These are phyloP conservation scores for Colletotrichum lini DNA, from an alignment of 2,329 filamentous ascomycete species.

Conservation along the genomic window DNA sequence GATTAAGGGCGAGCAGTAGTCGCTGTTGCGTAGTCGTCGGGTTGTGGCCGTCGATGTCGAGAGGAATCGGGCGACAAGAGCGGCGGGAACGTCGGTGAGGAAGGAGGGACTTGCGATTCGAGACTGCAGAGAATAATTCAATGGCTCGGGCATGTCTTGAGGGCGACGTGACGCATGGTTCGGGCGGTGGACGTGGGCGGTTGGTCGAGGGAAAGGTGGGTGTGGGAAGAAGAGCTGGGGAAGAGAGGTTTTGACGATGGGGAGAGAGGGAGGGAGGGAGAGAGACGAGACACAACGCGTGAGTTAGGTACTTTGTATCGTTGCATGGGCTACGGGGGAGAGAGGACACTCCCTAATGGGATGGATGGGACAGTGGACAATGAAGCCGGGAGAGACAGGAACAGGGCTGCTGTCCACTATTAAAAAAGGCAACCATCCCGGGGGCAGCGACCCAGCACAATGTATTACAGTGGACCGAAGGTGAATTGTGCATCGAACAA, in stretches of 20 bases:
- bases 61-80: slow-evolving; percentile 7
- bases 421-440: slow-evolving; percentile 3
- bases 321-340: slow-evolving; percentile 12
- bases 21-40: slow-evolving; percentile 9
- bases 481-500: neutral
- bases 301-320: neutral
- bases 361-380: slow-evolving; percentile 9
- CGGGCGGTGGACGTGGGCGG: slow-evolving; percentile 5
- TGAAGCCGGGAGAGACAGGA: slow-evolving; percentile 26
- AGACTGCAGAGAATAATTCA: slow-evolving; percentile 46
- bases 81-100: slow-evolving; percentile 43
- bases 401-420: slow-evolving; percentile 18
- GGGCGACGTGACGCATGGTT: slow-evolving; percentile 33
- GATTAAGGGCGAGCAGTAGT: slow-evolving; percentile 14
- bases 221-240: slow-evolving; percentile 23
- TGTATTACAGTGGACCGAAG: too few relatives aligned
- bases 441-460: neutral
- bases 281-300: neutral
- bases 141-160: slow-evolving; percentile 39
- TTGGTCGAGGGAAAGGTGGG: slow-evolving; percentile 6
- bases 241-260: slow-evolving; percentile 40
- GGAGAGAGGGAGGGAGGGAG: neutral
- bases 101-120: slow-evolving; percentile 49
- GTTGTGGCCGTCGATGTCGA: neutral
- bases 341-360: neutral